Percentiles rank a stretch among this genome's conserved stretches.
phyloP scores from a whole-genome alignment of 805 yeast species.

The Lachancea thermotolerans region DNA sequence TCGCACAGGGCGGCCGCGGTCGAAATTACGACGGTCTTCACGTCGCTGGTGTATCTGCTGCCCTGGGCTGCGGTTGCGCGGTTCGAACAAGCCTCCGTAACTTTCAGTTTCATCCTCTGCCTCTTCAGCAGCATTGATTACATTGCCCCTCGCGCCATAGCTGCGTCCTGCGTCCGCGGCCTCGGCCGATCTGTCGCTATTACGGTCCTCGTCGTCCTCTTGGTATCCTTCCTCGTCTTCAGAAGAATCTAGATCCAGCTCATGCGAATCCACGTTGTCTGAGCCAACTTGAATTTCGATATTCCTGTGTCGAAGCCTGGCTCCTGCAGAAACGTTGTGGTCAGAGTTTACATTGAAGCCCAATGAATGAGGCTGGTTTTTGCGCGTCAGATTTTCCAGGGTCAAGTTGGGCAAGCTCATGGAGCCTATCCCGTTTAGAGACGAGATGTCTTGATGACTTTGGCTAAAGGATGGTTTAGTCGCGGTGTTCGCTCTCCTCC shows the following conservation, averaged over 20 bases:
- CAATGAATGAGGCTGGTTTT: neutral
- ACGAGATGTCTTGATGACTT: slow-evolving; percentile 1
- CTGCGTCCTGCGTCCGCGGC: neutral
- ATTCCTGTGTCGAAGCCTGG: slow-evolving; percentile 7
- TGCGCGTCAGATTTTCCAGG: slow-evolving; percentile 12
- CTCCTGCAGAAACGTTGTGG: neutral
- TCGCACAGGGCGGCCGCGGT: neutral
- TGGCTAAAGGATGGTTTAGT: neutral
- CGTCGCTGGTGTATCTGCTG: neutral
- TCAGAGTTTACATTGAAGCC: neutral
- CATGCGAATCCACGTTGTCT: slow-evolving; percentile 8
- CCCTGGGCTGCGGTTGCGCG: neutral
- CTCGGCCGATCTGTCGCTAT: slow-evolving; percentile 12
- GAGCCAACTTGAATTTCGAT: slow-evolving; percentile 15
- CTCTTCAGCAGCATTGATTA: slow-evolving; percentile 6
- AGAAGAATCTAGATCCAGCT: slow-evolving; percentile 11
- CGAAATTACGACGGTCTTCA: neutral
- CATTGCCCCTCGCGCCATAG: slow-evolving; percentile 6
- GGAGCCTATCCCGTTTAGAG: slow-evolving; percentile 5
- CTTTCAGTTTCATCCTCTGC: slow-evolving; percentile 1
- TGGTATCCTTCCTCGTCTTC: slow-evolving; percentile 18
- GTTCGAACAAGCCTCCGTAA: neutral
- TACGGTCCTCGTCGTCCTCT: slow-evolving; percentile 18
- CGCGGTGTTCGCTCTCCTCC: slow-evolving; percentile 14
- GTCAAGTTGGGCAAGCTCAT: slow-evolving; percentile 19